Conservation (phyloP, 495 filamentous ascomycete species). For the Aspergillus sclerotioniger region DNA sequence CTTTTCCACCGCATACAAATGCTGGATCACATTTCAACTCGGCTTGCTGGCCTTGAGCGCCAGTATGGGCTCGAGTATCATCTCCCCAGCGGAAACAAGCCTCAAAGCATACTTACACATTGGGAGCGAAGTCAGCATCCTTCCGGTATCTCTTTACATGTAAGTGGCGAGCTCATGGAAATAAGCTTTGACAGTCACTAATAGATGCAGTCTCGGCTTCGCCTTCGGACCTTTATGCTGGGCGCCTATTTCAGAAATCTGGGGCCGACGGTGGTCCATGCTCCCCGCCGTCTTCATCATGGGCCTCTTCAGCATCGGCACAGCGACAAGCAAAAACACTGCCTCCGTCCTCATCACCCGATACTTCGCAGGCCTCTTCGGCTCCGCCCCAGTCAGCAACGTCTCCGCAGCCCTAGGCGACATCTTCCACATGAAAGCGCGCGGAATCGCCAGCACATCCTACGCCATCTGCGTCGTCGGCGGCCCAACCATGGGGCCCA, state of each 20-base stretch:
- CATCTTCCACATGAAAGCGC: conserved; percentile 36
- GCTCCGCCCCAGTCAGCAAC: conserved; percentile 44
- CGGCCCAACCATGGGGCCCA: conserved; percentile 45
- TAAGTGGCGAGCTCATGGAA: conserved; percentile 7
- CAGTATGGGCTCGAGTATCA: conserved; percentile 49
- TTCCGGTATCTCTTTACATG: conserved; percentile 18
- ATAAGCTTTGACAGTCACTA: background rate
- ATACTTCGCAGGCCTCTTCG: conserved; percentile 50
- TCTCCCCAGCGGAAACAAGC: conserved; percentile 38
- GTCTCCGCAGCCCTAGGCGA: conserved; percentile 50
- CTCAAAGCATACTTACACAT: conserved; percentile 35
- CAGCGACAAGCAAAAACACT: conserved; percentile 34
- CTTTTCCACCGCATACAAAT: conserved; percentile 41
- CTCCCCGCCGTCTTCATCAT: conserved; percentile 46
- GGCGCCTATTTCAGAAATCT: conserved; percentile 45
- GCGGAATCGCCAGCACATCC: conserved; percentile 40
- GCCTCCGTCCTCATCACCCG: conserved; percentile 40
- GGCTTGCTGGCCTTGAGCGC: conserved; percentile 47
- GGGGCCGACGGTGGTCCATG: conserved; percentile 39
- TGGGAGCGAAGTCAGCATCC: conserved; percentile 30
- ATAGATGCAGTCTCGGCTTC: conserved; percentile 16
- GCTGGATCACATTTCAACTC: conserved; percentile 47
- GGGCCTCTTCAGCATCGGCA: conserved; percentile 44
- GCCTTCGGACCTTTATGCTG: conserved; percentile 32
- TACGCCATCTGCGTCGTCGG: conserved; percentile 43